Base-by-base conservation (phyloP, 805 yeast genomes). In the Pichia manshurica region DNA sequence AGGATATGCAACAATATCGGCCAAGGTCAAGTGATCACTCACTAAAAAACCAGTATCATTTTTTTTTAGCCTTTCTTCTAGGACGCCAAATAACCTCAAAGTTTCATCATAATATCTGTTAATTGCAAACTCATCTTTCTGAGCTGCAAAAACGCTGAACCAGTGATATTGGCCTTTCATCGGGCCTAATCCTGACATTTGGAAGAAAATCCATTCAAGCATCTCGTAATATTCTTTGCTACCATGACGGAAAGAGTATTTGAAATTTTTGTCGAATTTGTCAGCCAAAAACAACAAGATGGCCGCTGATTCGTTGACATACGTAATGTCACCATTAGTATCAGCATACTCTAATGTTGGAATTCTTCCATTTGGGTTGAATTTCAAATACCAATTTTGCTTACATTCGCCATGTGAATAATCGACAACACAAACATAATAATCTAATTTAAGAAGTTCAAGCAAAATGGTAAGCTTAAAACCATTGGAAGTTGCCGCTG, bases 311-410 rank as follows among this genome's bases (percentile, higher is more conserved):
- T 82, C 87, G 54, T 73, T 72, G 23, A 82, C 58, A 20, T 74
- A 64, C 28, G 69, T 68, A 7, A 60, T 60, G 35, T 73, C 62
- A 4, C 79, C 81, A 5, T 72, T 67, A 31, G 59, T 56, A 37
- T 62, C 58, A 19, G 54, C 67, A 51, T 70, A 72, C 1, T 67
- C 66, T 32, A 82, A 61, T 0, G 80, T 71, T 23, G 88, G 87
- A 44, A 82, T 75, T 55, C 79, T 67, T 5, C 87, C 86, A 55
- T 81, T 80, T 17, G 82, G 81, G 59, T 81, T 79, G 57, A 78
- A 61, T 45, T 74, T 67, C 43, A 78, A 58, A 53, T 68, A 82
- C 81, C 82, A 77, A 6, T 70, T 76, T 53, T 75, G 74, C 57
- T 81, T 80, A 49, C 79, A 82, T 36, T 62, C 77, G 37, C 65